phyloP scores from a whole-genome alignment of 2,329 filamentous ascomycete genomes.

The Hymenoscyphus albidus region DNA sequence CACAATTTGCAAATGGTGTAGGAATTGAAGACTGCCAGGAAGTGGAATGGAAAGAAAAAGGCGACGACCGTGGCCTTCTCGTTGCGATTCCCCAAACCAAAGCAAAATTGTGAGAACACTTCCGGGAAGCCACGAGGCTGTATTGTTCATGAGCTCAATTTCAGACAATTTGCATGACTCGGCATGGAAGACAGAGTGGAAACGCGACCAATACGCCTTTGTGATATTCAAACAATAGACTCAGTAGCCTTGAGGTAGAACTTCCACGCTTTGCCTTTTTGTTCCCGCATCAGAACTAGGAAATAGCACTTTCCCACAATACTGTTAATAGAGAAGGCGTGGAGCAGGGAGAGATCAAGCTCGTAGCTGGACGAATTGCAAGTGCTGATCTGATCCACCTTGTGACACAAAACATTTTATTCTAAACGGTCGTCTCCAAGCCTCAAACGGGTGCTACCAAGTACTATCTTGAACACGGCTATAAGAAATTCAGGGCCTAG shows the following conservation, averaged over 20 bases:
- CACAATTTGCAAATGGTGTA: conserved; percentile 84
- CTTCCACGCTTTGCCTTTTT: background rate
- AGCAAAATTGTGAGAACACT: background rate
- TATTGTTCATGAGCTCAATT: background rate
- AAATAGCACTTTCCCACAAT: background rate
- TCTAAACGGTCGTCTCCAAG: background rate
- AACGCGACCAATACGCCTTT: background rate
- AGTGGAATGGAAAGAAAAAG: conserved; percentile 40
- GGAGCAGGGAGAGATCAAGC: background rate
- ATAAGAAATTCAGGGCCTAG: background rate
- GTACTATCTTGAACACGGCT: background rate
- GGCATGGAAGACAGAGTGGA: background rate
- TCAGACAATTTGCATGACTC: background rate
- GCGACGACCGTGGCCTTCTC: conserved; percentile 11
- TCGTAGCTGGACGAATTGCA: conserved; percentile 3
- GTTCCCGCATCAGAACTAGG: background rate
- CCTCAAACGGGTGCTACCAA: background rate
- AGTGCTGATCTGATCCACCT: background rate
- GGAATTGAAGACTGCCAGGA: conserved; percentile 85
- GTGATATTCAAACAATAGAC: background rate
- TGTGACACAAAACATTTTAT: background rate
- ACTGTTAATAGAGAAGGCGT: background rate
- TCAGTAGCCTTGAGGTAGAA: background rate
- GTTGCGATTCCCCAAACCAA: conserved; percentile 21
- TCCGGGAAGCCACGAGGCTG: background rate